Base-by-base conservation (phyloP, 805 yeast species). In the Saccharomycopsis microspora region DNA sequence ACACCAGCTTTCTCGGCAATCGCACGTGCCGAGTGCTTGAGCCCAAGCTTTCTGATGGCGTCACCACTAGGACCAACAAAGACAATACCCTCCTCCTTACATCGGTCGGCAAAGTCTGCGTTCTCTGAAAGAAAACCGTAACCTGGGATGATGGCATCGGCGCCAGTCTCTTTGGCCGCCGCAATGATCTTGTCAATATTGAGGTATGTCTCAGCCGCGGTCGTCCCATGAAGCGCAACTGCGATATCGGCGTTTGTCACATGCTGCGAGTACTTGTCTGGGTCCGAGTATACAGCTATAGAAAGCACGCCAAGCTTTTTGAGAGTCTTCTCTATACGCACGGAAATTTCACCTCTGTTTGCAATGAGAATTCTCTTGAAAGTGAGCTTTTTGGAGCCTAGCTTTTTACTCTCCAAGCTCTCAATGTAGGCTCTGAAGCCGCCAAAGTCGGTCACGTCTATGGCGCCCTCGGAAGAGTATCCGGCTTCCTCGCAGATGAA, bases 31-130 rank as follows among this genome's bases (percentile, higher is more conserved):
- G 97, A 88, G 63, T 93, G 98, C 69, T 90, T 90, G 56, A 93
- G 73, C 42, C 98, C 98, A 44, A 90, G 73, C 58, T 81, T 80
- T 62, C 96, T 74, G 60, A 90, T 93, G 6, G 96, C 89, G 52
- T 85, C 88, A 45, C 96, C 96, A 10, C 90, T 73, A 11, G 98
- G 98, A n/a, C 98, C 98, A 41, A 90, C 94, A 66, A 90, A 90
- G 1, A 82, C 83, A 56, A 90, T 81, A 36, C 93, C 94, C 62
- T 85, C 95, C 46, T 67, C 68, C 31, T 68, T 82, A 68, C 96
- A 81, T 60, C 87, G 76, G 61, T 89, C 96, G 42, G 97, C 85
- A 61, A 90, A 90, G 49, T 86, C 96, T 28, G 97, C 97, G 63
- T 90, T 90, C 66, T 90, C 98, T 11, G 96, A 86, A 39, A 90